A percentile compares a stretch with the other conserved stretches of the same genome.
phyloP scores from a whole-genome alignment of 805 yeast species.

The Tetrapisispora iriomotensis region DNA sequence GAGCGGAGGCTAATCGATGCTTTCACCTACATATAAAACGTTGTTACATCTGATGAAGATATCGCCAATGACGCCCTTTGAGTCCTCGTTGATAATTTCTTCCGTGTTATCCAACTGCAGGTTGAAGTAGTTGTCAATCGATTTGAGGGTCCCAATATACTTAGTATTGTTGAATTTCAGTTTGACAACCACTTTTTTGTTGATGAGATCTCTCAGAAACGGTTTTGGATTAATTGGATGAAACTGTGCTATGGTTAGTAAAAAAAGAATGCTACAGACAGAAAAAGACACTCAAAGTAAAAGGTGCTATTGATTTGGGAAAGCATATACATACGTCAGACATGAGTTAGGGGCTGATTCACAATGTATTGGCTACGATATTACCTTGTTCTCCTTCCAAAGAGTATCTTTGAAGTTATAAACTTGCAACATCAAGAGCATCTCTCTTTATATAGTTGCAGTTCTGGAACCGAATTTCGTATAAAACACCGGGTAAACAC shows the following conservation, averaged over 20 bases:
- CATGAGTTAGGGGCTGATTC: not conserved
- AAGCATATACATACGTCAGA: constrained; percentile 1
- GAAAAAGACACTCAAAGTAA: not conserved
- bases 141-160: constrained; percentile 65
- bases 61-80: constrained; percentile 55
- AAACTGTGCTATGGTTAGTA: constrained; percentile 19
- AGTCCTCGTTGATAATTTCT: constrained; percentile 40
- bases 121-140: constrained; percentile 91
- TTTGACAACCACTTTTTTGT: constrained; percentile 61
- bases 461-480: too few species aligned
- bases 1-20: constrained; percentile 2
- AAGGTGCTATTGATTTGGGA: not conserved
- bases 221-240: constrained; percentile 82
- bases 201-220: constrained; percentile 68
- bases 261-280: not conserved
- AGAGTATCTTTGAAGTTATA: too few species aligned
- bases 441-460: too few species aligned
- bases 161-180: constrained; percentile 88
- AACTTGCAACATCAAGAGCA: too few species aligned
- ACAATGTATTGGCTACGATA: not conserved
- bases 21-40: constrained; percentile 42
- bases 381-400: not conserved
- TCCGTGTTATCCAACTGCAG: constrained; percentile 58
- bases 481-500: too few species aligned
- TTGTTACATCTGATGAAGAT: constrained; percentile 85